Percentiles rank a stretch among this genome's conserved stretches.
These are phyloP conservation scores for Rhizoclosmatium sp. DNA, from an alignment of 192 early-diverging fungal genomes.

Conservation along the genomic window DNA sequence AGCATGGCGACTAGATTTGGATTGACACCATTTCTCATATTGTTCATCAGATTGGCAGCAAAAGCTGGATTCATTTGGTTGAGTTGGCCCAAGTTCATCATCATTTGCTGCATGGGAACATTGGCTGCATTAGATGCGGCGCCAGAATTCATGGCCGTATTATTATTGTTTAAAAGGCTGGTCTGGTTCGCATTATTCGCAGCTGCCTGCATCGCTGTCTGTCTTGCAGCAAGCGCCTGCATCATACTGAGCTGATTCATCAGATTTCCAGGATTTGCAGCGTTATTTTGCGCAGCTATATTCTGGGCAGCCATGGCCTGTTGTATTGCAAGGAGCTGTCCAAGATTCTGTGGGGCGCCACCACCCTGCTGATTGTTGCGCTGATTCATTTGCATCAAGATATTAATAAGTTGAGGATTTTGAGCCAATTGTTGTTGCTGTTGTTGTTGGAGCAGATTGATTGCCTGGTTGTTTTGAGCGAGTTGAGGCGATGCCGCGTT, in stretches of 20 bases:
- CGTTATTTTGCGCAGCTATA: background rate
- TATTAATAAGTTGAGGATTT: constrained; percentile 1
- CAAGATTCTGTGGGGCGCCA: too few relatives aligned
- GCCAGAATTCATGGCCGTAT: background rate
- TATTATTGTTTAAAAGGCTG: background rate
- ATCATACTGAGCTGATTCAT: background rate
- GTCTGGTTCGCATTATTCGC: constrained; percentile 3
- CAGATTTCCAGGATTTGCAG: constrained; percentile 1
- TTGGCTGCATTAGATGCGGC: background rate
- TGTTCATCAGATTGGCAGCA: background rate
- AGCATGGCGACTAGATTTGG: background rate
- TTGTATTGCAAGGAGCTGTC: too few relatives aligned
- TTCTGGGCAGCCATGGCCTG: background rate
- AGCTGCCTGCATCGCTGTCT: background rate
- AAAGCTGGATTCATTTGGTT: constrained; percentile 5
- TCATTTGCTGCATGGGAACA: background rate
- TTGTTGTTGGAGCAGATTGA: constrained; percentile 1
- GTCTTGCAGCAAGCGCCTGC: background rate
- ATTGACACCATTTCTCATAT: background rate
- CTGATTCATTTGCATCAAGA: background rate
- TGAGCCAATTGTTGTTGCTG: constrained; percentile 11
- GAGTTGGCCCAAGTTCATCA: background rate
- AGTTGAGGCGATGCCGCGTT: too few relatives aligned
- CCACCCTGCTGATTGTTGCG: background rate
- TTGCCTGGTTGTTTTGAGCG: too few relatives aligned